phyloP scores from a whole-genome alignment of 2,329 filamentous ascomycete genomes.

The Cytospora piceicola region DNA sequence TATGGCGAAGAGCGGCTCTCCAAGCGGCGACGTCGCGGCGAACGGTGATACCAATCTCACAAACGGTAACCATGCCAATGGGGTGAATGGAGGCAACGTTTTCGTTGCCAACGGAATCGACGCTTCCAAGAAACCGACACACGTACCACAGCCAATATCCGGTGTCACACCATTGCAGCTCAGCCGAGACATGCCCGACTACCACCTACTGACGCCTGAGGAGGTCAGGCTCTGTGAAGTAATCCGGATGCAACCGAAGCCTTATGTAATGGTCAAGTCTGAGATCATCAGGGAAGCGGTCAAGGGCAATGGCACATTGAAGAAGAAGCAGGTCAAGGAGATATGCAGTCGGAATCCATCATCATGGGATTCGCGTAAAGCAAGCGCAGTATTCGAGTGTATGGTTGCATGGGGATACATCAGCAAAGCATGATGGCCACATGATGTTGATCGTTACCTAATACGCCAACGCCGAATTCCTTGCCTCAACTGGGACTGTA shows the following conservation, averaged over 20 bases:
- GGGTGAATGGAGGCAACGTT: conserved; percentile 51
- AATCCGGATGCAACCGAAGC: conserved; percentile 86
- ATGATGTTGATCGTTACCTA: too few species aligned
- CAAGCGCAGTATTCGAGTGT: conserved; percentile 88
- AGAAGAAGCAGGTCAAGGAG: conserved; percentile 92
- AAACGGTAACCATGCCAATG: conserved; percentile 52
- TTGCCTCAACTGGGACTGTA: background rate
- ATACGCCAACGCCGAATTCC: background rate
- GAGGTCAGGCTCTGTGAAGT: conserved; percentile 86
- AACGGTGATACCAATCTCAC: conserved; percentile 56
- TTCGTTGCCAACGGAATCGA: conserved; percentile 48
- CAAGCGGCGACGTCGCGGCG: conserved; percentile 38
- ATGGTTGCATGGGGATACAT: conserved; percentile 94
- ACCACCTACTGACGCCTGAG: conserved; percentile 82
- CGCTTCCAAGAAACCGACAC: conserved; percentile 53
- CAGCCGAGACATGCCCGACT: conserved; percentile 76
- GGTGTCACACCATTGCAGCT: conserved; percentile 68
- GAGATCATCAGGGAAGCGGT: conserved; percentile 88
- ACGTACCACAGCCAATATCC: conserved; percentile 59
- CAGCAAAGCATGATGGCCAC: conserved; percentile 67
- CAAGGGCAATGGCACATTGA: conserved; percentile 83
- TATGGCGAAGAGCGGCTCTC: conserved; percentile 39
- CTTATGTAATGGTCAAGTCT: conserved; percentile 94
- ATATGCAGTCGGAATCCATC: conserved; percentile 62
- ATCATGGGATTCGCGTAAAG: conserved; percentile 78